These are phyloP conservation scores for Metarhizium robertsii DNA, from an alignment of 2,329 filamentous ascomycete genomes.

Conservation along the genomic window DNA sequence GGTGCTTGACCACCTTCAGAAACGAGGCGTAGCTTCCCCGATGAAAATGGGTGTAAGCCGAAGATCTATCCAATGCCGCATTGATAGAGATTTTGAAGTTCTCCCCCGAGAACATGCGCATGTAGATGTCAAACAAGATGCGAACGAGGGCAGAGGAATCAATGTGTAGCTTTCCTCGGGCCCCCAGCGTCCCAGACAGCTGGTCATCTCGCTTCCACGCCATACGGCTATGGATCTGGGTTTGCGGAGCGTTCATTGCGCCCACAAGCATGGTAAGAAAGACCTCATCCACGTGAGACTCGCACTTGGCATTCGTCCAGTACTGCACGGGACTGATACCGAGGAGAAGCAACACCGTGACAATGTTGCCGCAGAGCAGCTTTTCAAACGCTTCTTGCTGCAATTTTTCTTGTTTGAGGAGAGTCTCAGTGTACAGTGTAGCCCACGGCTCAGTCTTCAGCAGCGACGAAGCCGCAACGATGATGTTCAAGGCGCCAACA, in stretches of 20 bases:
- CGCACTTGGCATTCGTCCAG: too few relatives aligned
- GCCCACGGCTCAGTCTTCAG: slow-evolving; percentile 33
- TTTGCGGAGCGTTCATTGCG: slow-evolving; percentile 14
- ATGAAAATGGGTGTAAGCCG: too few relatives aligned
- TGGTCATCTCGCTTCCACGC: slow-evolving; percentile 27
- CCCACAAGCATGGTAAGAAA: too few relatives aligned
- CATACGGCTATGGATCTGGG: slow-evolving; percentile 19
- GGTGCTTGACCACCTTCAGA: too few relatives aligned
- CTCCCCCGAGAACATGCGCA: slow-evolving; percentile 35
- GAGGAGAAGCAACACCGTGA: too few relatives aligned
- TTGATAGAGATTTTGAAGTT: slow-evolving; percentile 9
- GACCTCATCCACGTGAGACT: too few relatives aligned
- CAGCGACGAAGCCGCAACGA: slow-evolving; percentile 36
- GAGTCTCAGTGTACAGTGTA: slow-evolving; percentile 37
- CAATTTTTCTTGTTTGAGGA: slow-evolving; percentile 22
- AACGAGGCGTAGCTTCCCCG: too few relatives aligned
- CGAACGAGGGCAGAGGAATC: slow-evolving; percentile 27
- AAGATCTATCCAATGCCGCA: too few relatives aligned
- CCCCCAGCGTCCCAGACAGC: slow-evolving; percentile 15
- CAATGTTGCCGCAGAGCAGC: too few relatives aligned
- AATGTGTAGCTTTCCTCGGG: slow-evolving; percentile 19
- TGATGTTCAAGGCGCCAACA: slow-evolving; percentile 26
- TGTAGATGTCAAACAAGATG: slow-evolving; percentile 32
- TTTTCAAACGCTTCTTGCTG: too few relatives aligned
- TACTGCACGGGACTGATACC: too few relatives aligned